Conservation (phyloP, 257 asterid genomes). For the Jaltomata sinuosa region DNA sequence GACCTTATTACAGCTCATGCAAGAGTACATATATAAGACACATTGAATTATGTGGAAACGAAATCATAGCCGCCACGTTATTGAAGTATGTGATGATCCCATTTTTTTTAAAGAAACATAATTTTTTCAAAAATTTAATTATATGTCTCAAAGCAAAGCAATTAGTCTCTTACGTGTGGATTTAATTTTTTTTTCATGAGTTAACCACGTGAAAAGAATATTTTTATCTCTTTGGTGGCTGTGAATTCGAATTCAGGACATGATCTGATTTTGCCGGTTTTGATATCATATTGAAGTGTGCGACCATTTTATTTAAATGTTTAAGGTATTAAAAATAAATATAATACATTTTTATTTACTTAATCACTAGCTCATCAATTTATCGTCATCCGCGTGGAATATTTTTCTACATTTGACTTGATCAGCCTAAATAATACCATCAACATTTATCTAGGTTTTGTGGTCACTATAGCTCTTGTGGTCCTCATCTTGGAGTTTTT, state of each 20-base stretch:
- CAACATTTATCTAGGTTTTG: background rate
- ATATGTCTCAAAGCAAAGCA: too few species aligned
- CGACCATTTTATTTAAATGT: too few species aligned
- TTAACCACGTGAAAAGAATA: too few species aligned
- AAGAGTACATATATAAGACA: background rate
- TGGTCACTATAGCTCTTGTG: background rate
- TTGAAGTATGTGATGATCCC: background rate
- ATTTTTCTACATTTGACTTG: background rate
- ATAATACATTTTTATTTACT: background rate
- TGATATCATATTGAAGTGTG: too few species aligned
- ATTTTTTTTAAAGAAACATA: too few species aligned
- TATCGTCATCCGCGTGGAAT: background rate
- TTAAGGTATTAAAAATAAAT: background rate
- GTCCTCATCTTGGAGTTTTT: background rate
- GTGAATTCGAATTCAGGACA: too few species aligned
- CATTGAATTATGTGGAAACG: background rate
- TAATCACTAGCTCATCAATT: background rate
- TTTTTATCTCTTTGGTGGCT: too few species aligned
- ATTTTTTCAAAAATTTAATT: too few species aligned
- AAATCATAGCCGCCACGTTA: background rate
- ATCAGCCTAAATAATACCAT: background rate
- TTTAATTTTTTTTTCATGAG: too few species aligned
- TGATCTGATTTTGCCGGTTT: too few species aligned
- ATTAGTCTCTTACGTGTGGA: too few species aligned
- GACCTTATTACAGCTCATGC: too few species aligned